Conservation (phyloP, 495 filamentous ascomycete genomes). For the Pseudomonodictys pantanalensis region DNA sequence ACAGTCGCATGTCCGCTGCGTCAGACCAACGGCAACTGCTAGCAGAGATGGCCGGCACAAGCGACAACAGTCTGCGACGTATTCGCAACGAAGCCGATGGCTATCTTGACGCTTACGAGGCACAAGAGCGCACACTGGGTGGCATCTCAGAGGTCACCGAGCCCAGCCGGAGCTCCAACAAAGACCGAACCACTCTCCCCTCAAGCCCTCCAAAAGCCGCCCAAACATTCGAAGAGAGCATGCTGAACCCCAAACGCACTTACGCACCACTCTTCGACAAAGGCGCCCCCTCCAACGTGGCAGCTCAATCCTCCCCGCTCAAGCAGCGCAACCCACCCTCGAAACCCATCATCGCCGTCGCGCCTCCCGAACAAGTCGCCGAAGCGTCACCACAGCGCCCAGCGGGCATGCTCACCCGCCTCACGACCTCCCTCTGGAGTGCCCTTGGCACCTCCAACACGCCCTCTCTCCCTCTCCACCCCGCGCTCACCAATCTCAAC, state of each 20-base stretch:
- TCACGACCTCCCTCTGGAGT: slow-evolving; percentile 26
- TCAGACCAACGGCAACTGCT: slow-evolving; percentile 20
- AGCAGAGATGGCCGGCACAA: slow-evolving; percentile 14
- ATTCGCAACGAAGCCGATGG: slow-evolving; percentile 25
- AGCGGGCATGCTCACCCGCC: slow-evolving; percentile 24
- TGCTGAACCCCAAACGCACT: slow-evolving; percentile 10
- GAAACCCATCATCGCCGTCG: not conserved
- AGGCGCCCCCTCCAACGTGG: not conserved
- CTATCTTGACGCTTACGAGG: slow-evolving; percentile 11
- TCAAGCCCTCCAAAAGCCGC: slow-evolving; percentile 11
- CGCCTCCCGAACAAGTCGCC: not conserved
- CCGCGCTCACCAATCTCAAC: slow-evolving; percentile 5
- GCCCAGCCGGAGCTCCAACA: slow-evolving; percentile 1
- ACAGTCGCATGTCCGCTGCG: not conserved
- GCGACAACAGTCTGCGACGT: slow-evolving; percentile 22
- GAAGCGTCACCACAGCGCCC: not conserved
- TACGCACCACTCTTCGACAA: slow-evolving; percentile 24
- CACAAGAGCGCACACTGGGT: slow-evolving; percentile 17
- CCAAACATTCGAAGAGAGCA: slow-evolving; percentile 9
- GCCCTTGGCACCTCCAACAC: slow-evolving; percentile 16
- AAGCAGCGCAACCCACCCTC: no score
- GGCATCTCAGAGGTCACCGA: slow-evolving; percentile 29
- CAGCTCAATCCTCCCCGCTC: not conserved
- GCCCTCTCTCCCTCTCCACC: slow-evolving; percentile 19
- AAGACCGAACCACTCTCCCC: not conserved